Conservation (phyloP, 352 stramenopile species). For the Phytopythium chamaehyphon region DNA sequence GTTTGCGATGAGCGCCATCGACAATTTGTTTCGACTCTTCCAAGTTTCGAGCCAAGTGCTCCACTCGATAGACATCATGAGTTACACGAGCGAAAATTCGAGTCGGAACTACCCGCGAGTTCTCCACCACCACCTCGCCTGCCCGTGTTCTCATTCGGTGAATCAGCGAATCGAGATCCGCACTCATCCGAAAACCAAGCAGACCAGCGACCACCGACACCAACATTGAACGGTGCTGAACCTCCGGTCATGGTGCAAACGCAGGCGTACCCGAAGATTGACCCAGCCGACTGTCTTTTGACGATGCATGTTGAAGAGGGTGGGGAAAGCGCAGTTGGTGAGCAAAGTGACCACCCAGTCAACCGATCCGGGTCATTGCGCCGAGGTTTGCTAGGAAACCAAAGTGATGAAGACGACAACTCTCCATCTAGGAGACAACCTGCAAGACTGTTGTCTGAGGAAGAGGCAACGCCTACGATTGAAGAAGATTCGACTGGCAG, state of each 20-base stretch:
- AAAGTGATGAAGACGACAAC: background rate
- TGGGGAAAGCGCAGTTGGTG: background rate
- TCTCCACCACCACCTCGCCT: constrained; percentile 49
- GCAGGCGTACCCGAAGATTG: constrained; percentile 28
- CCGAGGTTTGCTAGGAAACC: background rate
- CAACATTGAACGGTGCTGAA: constrained; percentile 3
- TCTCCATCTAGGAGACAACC: background rate
- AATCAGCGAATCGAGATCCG: constrained; percentile 5
- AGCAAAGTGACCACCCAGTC: background rate
- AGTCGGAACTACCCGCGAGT: constrained; percentile 45
- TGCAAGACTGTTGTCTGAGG: background rate
- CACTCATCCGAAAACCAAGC: background rate
- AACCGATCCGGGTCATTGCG: background rate
- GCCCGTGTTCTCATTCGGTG: constrained; percentile 31
- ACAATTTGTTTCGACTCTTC: constrained; percentile 25
- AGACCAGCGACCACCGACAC: constrained; percentile 4
- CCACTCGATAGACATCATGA: constrained; percentile 10
- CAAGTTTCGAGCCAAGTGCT: constrained; percentile 20
- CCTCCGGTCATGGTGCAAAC: constrained; percentile 3
- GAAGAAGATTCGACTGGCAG: background rate
- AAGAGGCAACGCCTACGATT: background rate
- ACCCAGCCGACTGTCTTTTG: constrained; percentile 29
- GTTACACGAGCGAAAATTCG: constrained; percentile 38
- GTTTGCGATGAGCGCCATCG: constrained; percentile 48
- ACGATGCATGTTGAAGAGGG: constrained; percentile 12